Conservation (phyloP, 1,284 basidiomycete genomes). For the Hymenochaete sp. region DNA sequence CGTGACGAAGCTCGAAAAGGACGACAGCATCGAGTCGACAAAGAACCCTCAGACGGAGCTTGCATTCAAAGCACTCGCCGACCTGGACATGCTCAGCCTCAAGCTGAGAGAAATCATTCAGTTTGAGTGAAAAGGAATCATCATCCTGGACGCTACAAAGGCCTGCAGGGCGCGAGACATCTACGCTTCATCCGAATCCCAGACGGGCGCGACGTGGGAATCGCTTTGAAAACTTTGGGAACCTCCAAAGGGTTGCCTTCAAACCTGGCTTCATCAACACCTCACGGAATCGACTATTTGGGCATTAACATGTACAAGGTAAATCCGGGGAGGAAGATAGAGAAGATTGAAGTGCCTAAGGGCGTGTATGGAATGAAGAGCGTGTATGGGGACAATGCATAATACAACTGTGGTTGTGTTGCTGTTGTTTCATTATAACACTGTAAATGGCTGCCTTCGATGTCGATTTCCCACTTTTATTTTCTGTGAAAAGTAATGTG, state of each 20-base stretch:
- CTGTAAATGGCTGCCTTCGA: no score
- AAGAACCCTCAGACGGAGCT: constrained; percentile 90
- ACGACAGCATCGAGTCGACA: constrained; percentile 82
- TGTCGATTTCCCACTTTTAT: no score
- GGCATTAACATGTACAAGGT: constrained; percentile 33
- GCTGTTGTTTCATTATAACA: no score
- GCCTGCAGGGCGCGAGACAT: constrained; percentile 33
- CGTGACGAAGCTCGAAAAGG: constrained; percentile 98
- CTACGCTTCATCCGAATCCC: constrained; percentile 82
- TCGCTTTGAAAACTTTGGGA: constrained; percentile 65
- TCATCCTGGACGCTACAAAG: constrained; percentile 70
- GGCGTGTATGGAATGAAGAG: constrained; percentile 58
- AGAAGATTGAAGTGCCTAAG: constrained; percentile 24
- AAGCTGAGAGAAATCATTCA: constrained; percentile 86
- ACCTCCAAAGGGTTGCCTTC: no score
- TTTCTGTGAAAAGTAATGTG: no score
- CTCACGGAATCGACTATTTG: background rate
- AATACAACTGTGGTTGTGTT: no score
- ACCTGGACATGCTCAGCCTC: constrained; percentile 69
- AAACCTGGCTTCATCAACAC: constrained; percentile 23
- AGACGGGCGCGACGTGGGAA: constrained; percentile 72
- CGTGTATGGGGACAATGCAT: constrained; percentile 38
- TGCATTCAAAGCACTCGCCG: constrained; percentile 69
- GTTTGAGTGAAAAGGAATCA: constrained; percentile 98
- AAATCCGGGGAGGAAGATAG: constrained; percentile 27